These are phyloP conservation scores for Ceratocystis colombiana DNA, from an alignment of 2,329 filamentous ascomycete species.

Conservation along the genomic window DNA sequence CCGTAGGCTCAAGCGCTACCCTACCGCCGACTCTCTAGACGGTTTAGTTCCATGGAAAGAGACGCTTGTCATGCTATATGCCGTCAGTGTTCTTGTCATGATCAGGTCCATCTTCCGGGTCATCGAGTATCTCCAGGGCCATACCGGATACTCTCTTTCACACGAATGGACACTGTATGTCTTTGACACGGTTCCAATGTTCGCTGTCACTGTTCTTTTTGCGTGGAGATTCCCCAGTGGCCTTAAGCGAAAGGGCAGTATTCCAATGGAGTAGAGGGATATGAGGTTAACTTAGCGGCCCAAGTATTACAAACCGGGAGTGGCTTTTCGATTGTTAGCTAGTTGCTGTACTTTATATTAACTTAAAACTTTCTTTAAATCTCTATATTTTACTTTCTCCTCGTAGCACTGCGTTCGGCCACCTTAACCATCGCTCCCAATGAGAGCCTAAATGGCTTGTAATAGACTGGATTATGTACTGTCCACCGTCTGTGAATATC, in stretches of 20 bases:
- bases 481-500: conserved; percentile 32
- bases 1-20: conserved; percentile 26
- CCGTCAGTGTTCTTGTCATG: conserved; percentile 35
- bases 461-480: conserved; percentile 30
- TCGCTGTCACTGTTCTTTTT: conserved; percentile 12
- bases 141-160: conserved; percentile 35
- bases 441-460: conserved; percentile 30
- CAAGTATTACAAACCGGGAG: not conserved
- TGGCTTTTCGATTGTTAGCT: not conserved
- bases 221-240: conserved; percentile 1
- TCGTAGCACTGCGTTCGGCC: conserved; percentile 17
- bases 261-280: not conserved
- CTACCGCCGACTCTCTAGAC: conserved; percentile 27
- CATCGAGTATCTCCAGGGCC: conserved; percentile 40
- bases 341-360: not conserved
- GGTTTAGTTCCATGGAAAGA: conserved; percentile 30
- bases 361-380: not conserved
- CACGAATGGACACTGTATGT: conserved; percentile 38
- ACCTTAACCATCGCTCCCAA: conserved; percentile 32
- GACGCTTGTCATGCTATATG: conserved; percentile 32
- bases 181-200: conserved; percentile 38
- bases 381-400: not conserved
- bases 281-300: not conserved
- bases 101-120: conserved; percentile 40
- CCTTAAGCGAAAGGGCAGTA: not conserved